Percentiles rank a stretch among this genome's conserved stretches.
phyloP scores from a whole-genome alignment of 2,329 filamentous ascomycete species.

The Colletotrichum horii region DNA sequence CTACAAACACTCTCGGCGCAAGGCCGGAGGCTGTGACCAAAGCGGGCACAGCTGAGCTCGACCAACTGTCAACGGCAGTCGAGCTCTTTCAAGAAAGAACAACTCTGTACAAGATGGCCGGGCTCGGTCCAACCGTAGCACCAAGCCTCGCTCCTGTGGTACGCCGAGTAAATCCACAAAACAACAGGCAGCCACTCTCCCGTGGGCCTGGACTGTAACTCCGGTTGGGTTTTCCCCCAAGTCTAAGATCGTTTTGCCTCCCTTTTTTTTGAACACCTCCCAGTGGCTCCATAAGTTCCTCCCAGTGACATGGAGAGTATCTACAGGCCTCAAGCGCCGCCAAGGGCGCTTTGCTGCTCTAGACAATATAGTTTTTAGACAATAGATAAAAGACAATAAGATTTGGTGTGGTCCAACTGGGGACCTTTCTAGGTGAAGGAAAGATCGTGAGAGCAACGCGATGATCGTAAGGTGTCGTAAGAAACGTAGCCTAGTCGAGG shows the following conservation, averaged over 20 bases:
- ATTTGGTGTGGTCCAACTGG: neutral
- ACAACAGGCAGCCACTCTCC: slow-evolving; percentile 11
- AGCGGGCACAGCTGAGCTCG: neutral
- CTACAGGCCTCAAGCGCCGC: slow-evolving; percentile 9
- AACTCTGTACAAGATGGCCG: slow-evolving; percentile 10
- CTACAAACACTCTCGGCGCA: neutral
- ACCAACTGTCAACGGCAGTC: neutral
- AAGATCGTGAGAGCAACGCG: neutral
- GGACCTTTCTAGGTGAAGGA: neutral
- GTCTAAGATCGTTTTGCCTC: slow-evolving; percentile 10
- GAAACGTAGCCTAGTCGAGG: slow-evolving; percentile 15
- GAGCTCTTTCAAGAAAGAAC: neutral
- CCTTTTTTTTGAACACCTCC: neutral
- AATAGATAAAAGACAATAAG: slow-evolving; percentile 15
- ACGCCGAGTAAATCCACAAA: slow-evolving; percentile 16
- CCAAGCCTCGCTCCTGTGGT: slow-evolving; percentile 1
- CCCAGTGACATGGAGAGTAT: neutral
- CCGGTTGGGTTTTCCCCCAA: slow-evolving; percentile 6
- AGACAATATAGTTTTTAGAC: slow-evolving; percentile 11
- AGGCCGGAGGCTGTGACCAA: neutral
- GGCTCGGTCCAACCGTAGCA: neutral
- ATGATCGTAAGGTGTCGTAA: slow-evolving; percentile 12
- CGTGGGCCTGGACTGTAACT: slow-evolving; percentile 16
- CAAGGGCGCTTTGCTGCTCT: neutral
- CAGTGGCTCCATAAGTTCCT: slow-evolving; percentile 11